Percentiles rank a stretch among this genome's conserved stretches.
These are phyloP conservation scores for Mycena sp. DNA, from an alignment of 1,284 basidiomycete species.

Conservation along the genomic window DNA sequence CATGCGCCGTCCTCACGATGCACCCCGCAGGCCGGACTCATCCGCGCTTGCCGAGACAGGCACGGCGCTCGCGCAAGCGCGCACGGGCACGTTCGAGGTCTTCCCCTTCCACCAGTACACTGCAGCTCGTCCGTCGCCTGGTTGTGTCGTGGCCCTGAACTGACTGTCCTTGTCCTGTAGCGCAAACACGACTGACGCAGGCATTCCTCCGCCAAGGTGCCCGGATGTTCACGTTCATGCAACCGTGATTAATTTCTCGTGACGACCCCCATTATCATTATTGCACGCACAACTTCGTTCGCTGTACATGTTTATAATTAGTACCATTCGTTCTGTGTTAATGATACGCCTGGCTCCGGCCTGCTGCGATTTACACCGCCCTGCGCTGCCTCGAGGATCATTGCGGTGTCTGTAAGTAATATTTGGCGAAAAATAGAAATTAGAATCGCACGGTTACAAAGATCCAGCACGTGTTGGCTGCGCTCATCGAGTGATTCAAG, in stretches of 20 bases:
- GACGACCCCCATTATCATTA: conserved; percentile 15
- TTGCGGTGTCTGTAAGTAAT: neutral
- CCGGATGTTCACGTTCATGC: conserved; percentile 54
- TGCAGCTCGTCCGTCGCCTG: conserved; percentile 67
- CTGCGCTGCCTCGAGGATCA: neutral
- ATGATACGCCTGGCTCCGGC: conserved; percentile 22
- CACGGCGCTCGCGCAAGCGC: conserved; percentile 68
- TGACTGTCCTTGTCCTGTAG: conserved; percentile 44
- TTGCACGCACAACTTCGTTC: conserved; percentile 19
- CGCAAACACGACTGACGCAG: conserved; percentile 66
- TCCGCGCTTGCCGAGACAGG: conserved; percentile 63
- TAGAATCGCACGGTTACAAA: no score
- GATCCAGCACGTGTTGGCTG: neutral
- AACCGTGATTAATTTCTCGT: neutral
- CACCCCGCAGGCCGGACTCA: conserved; percentile 55
- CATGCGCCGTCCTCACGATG: conserved; percentile 32
- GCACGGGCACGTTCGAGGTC: conserved; percentile 82
- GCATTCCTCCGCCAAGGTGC: conserved; percentile 83
- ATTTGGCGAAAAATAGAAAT: no score
- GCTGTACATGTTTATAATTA: conserved; percentile 20
- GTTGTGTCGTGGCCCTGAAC: conserved; percentile 24
- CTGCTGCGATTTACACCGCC: conserved; percentile 18
- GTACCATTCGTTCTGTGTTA: conserved; percentile 27
- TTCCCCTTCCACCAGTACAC: conserved; percentile 76
- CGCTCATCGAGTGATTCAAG: no score